Evolutionary conservation across 2,329 filamentous ascomycete genomes (phyloP).

Genomic region (Camillea tinctor): DNA sequence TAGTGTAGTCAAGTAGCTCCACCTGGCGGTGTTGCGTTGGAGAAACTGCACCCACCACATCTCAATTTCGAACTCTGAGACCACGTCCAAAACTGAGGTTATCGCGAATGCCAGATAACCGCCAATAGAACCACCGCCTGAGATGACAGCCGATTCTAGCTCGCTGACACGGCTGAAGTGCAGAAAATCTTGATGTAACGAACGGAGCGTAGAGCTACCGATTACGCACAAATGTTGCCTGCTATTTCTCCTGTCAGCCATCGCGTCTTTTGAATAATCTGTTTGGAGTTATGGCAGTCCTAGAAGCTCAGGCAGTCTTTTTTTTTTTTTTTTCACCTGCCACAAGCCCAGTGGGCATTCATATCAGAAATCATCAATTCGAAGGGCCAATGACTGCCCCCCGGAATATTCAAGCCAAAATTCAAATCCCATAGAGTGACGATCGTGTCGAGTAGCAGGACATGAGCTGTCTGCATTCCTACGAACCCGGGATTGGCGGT

Average conservation of each 20-base stretch:
- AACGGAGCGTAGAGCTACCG: slow-evolving; percentile 2
- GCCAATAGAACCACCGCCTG: slow-evolving; percentile 2
- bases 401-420: background rate
- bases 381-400: background rate
- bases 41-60: slow-evolving; percentile 15
- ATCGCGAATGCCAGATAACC: slow-evolving; percentile 15
- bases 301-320: background rate
- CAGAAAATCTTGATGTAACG: background rate
- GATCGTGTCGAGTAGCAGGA: background rate
- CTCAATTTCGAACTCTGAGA: slow-evolving; percentile 13
- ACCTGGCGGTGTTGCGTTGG: slow-evolving; percentile 18
- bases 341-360: background rate
- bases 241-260: background rate
- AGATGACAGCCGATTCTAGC: slow-evolving; percentile 9
- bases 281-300: background rate
- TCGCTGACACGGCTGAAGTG: slow-evolving; percentile 1
- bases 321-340: background rate
- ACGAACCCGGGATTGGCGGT: background rate
- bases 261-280: background rate
- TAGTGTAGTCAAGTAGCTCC: slow-evolving; percentile 19
- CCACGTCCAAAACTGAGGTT: slow-evolving; percentile 14
- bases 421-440: background rate
- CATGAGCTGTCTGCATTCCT: background rate
- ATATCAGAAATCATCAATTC: background rate
- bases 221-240: background rate